Percentiles rank a stretch among this genome's conserved stretches.
Evolutionary conservation across 305 asterid genomes (phyloP).

Genomic region (Lippia alba): DNA sequence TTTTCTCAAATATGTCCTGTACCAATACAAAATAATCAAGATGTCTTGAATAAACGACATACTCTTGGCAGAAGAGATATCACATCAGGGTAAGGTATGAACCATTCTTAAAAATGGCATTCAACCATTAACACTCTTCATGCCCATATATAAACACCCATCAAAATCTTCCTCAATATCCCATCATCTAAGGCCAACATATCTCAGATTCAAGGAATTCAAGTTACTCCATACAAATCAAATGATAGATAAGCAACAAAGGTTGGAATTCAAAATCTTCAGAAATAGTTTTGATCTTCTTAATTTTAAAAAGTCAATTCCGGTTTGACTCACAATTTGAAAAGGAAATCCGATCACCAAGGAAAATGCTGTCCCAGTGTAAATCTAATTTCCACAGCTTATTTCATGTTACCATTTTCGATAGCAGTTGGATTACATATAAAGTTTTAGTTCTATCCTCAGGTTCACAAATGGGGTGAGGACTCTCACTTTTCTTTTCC

Average conservation of each 20-base stretch:
- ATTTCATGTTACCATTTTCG: neutral
- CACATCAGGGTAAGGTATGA: constrained; percentile 5
- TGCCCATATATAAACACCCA: constrained; percentile 3
- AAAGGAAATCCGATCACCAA: neutral
- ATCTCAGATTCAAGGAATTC: neutral
- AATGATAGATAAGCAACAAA: neutral
- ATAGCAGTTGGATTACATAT: constrained; percentile 9
- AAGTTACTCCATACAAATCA: neutral
- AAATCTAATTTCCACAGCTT: constrained; percentile 13
- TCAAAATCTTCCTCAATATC: constrained; percentile 21
- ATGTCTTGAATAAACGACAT: neutral
- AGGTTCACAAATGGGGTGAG: neutral
- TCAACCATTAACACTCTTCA: constrained; percentile 14
- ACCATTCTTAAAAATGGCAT: constrained; percentile 5
- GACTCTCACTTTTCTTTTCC: no score
- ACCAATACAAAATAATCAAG: constrained; percentile 33
- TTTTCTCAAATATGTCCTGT: constrained; percentile 76
- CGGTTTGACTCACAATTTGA: neutral
- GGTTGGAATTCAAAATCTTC: neutral
- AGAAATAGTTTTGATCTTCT: neutral
- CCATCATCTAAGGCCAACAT: constrained; percentile 18
- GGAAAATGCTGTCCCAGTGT: neutral
- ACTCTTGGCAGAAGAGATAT: neutral
- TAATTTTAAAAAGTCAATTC: neutral
- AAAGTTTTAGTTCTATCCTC: constrained; percentile 5